Base-by-base conservation (phyloP, 1,284 basidiomycete genomes). In the Ceratobasidium sp. region DNA sequence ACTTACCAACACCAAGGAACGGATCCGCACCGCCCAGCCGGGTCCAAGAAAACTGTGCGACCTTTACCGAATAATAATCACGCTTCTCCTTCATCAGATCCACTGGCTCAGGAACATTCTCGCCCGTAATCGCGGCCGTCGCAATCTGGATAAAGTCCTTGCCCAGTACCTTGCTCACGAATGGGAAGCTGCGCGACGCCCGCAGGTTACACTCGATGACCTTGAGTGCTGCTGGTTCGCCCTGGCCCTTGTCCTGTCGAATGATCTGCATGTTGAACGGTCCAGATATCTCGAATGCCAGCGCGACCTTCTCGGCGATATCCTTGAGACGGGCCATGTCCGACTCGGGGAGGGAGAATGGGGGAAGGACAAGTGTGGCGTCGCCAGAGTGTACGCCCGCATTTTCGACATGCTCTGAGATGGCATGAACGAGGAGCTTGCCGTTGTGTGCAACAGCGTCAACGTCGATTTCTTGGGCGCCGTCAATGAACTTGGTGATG, bases 211-310 rank as follows among this genome's bases (percentile, higher is more conserved):
- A 99, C 84, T 99, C 97, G 78, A 99, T 99, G 77, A 99, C 97
- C 87, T 98, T 99, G 79, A 99, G 89, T 76, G 88, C 86, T 8
- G 92, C 86, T 76, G 84, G 84, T 74, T 91, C 86, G 75, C 82
- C 82, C 29, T 88, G 85, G 65, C 86, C 87, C 34, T 82, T 80
- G 14, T 83, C 84, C 31, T 84, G 85, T 81, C 93, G 90, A 84
- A 99, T 99, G 82, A 99, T 89, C 84, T 99, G 98, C 96, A 99
- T 99, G 84, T 99, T 99, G 90, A 91, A 99, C 6, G 98, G 98
- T 43, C 98, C 97, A 34, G 95, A 97, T 76, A 99, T 98, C 80
- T 98, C 87, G 83, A 98, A 98, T 1, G 96, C 97, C 71, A 88
- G 86, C 58, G 95, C 98, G 76, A 99, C 96, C 84, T 98, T 98